These are phyloP conservation scores for Vaccinium vitisidaea DNA, from an alignment of 148 eudicot genomes.

Conservation along the genomic window DNA sequence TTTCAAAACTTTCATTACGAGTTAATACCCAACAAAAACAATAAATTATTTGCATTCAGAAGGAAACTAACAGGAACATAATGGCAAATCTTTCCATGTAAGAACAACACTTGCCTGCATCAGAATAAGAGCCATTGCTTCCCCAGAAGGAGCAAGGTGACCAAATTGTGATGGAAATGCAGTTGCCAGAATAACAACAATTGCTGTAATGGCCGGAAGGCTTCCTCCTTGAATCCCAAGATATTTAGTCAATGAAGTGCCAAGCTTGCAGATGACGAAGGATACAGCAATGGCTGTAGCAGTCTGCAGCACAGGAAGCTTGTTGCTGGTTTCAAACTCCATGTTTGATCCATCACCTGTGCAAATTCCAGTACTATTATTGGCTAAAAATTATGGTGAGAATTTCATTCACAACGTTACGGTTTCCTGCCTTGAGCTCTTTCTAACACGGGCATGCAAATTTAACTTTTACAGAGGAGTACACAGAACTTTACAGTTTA, in stretches of 20 bases:
- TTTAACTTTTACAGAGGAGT: background rate
- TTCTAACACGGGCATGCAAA: background rate
- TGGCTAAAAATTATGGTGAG: background rate
- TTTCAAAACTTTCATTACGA: background rate
- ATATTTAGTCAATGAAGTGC: slow-evolving; percentile 34
- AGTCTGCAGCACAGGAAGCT: slow-evolving; percentile 53
- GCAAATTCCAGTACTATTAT: slow-evolving; percentile 10
- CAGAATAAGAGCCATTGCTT: slow-evolving; percentile 59
- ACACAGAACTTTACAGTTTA: slow-evolving; percentile 23
- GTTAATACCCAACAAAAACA: no score
- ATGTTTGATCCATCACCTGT: slow-evolving; percentile 35
- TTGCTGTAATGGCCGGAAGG: slow-evolving; percentile 73
- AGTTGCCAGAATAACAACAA: slow-evolving; percentile 76
- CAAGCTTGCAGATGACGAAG: slow-evolving; percentile 64
- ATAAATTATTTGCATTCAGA: background rate
- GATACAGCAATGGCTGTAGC: slow-evolving; percentile 70
- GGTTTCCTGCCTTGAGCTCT: background rate
- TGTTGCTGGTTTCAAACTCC: slow-evolving; percentile 36
- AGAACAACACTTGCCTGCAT: slow-evolving; percentile 65
- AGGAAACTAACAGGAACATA: background rate
- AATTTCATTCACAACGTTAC: background rate
- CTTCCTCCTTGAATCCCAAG: slow-evolving; percentile 59
- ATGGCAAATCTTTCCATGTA: background rate
- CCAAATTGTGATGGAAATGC: slow-evolving; percentile 55
- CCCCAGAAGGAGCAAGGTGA: slow-evolving; percentile 79